phyloP scores from a whole-genome alignment of 768 basidiomycete species.

The Boletus tomentosulus region DNA sequence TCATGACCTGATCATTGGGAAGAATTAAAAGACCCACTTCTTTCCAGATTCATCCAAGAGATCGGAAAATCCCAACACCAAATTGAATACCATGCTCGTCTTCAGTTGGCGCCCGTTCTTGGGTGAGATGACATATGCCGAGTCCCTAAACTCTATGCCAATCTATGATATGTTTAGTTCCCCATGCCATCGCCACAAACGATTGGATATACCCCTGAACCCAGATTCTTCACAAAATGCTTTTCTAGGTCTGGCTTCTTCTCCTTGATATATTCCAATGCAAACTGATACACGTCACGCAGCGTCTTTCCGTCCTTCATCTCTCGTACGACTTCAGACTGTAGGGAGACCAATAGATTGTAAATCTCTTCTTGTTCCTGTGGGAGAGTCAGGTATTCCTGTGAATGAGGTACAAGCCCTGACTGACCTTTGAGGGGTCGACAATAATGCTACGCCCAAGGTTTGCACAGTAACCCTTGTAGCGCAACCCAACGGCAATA shows the following conservation, averaged over 20 bases:
- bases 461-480: conserved; percentile 90
- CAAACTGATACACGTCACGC: conserved; percentile 80
- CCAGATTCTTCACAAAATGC: conserved; percentile 82
- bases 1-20: neutral
- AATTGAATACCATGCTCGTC: conserved; percentile 80
- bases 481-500: conserved; percentile 83
- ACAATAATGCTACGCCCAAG: conserved; percentile 94
- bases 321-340: conserved; percentile 66
- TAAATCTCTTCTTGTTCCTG: conserved; percentile 94
- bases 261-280: conserved; percentile 62
- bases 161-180: conserved; percentile 49
- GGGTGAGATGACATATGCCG: conserved; percentile 71
- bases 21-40: conserved; percentile 47
- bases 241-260: conserved; percentile 82
- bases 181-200: neutral
- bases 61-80: conserved; percentile 82
- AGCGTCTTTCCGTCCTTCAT: conserved; percentile 76
- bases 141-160: conserved; percentile 94
- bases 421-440: conserved; percentile 75
- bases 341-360: conserved; percentile 69
- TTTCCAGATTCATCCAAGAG: conserved; percentile 72
- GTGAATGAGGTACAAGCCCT: neutral
- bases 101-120: conserved; percentile 74
- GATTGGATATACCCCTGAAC: conserved; percentile 68
- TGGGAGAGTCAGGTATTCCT: neutral